phyloP scores from a whole-genome alignment of 2,329 filamentous ascomycete genomes.

The Plectosphaerella cucumerina region DNA sequence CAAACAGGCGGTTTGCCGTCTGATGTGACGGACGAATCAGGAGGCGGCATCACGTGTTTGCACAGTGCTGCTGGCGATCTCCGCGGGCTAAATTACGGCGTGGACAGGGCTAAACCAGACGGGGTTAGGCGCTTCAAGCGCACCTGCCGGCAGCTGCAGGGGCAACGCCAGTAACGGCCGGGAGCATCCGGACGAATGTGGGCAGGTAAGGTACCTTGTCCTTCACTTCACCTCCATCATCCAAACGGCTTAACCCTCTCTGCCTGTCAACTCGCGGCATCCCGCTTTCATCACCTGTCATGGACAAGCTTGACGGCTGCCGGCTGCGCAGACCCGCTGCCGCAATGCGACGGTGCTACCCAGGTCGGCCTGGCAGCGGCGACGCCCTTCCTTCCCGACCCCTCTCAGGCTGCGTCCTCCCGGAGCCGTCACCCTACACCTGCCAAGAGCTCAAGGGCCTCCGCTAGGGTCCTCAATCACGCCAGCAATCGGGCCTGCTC shows the following conservation, averaged over 20 bases:
- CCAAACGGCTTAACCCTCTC: background rate
- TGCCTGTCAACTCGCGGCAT: background rate
- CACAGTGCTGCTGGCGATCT: background rate
- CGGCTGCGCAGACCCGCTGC: background rate
- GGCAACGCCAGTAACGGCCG: background rate
- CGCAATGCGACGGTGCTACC: no score
- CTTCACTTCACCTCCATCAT: background rate
- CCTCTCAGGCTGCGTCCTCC: no score
- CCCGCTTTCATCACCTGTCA: background rate
- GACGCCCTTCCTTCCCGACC: no score
- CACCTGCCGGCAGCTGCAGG: background rate
- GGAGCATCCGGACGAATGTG: background rate
- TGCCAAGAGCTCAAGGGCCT: no score
- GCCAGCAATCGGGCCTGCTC: no score
- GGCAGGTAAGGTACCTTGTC: no score
- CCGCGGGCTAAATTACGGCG: background rate
- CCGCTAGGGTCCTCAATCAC: no score
- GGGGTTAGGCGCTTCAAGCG: background rate
- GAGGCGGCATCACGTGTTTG: background rate
- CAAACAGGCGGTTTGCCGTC: background rate
- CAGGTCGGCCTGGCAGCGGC: no score
- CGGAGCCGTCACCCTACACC: no score
- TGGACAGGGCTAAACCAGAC: no score
- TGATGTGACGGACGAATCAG: background rate
- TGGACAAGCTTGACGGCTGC: background rate